A percentile compares a stretch with the other conserved stretches of the same genome.
Conservation (phyloP, 2,329 filamentous ascomycete species). For the Venturia carpophila region DNA sequence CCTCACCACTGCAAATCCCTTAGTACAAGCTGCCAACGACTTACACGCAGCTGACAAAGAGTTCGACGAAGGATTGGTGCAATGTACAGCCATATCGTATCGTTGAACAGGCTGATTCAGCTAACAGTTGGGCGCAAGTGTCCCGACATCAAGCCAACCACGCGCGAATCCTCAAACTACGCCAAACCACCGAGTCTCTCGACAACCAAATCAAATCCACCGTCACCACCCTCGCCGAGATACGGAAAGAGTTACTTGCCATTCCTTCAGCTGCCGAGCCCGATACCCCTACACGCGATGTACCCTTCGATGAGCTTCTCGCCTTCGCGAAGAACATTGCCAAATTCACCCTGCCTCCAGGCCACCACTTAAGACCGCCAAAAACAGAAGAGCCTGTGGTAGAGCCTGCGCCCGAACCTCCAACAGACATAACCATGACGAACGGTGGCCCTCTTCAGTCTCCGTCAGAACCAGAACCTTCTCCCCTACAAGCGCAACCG, state of each 20-base stretch:
- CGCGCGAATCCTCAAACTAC: slow-evolving; percentile 60
- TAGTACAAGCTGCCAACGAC: slow-evolving; percentile 56
- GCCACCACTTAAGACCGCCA: neutral
- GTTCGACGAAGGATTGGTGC: slow-evolving; percentile 56
- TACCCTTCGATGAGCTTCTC: slow-evolving; percentile 67
- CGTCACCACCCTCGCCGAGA: slow-evolving; percentile 59
- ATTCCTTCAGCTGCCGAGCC: slow-evolving; percentile 40
- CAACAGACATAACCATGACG: neutral
- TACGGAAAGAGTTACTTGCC: slow-evolving; percentile 63
- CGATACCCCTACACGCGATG: slow-evolving; percentile 33
- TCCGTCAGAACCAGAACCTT: neutral
- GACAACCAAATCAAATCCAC: slow-evolving; percentile 67
- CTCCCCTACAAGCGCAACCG: neutral
- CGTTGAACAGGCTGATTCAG: neutral
- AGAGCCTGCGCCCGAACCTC: neutral
- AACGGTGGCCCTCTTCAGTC: neutral
- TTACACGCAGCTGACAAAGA: slow-evolving; percentile 63
- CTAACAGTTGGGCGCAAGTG: slow-evolving; percentile 39
- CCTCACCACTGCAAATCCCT: slow-evolving; percentile 74
- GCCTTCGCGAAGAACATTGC: slow-evolving; percentile 72
- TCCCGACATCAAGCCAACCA: slow-evolving; percentile 69
- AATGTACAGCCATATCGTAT: slow-evolving; percentile 42
- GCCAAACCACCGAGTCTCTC: slow-evolving; percentile 54
- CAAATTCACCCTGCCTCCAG: slow-evolving; percentile 63
- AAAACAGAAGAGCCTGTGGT: neutral